These are phyloP conservation scores for Fallopia convolvulus DNA, from an alignment of 148 eudicot species.

Conservation along the genomic window DNA sequence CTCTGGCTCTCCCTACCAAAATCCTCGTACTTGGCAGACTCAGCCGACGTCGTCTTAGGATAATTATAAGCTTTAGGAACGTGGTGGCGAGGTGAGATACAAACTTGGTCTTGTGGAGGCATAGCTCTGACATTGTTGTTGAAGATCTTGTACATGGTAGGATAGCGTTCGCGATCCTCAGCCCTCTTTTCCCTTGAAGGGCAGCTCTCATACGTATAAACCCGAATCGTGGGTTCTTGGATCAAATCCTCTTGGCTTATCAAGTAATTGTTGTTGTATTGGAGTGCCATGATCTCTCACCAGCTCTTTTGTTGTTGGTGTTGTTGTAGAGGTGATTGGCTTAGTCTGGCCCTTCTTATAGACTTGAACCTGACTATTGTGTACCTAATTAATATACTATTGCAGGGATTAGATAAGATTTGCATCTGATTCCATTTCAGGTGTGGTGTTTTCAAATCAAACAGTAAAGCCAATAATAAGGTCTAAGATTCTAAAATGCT, in stretches of 20 bases:
- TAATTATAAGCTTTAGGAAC: too few species aligned
- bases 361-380: background rate
- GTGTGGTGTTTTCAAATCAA: background rate
- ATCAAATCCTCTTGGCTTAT: background rate
- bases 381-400: background rate
- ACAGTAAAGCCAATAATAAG: too few species aligned
- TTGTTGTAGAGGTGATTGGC: background rate
- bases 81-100: too few species aligned
- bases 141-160: conserved; percentile 1
- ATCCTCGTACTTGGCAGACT: background rate
- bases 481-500: background rate
- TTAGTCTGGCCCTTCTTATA: background rate
- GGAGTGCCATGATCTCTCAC: background rate
- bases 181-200: background rate
- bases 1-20: background rate
- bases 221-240: background rate
- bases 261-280: background rate
- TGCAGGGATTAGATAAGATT: background rate
- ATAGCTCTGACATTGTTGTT: background rate
- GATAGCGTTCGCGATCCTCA: background rate
- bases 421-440: background rate
- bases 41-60: background rate
- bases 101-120: too few species aligned
- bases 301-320: background rate
- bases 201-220: background rate